Evolutionary conservation across 768 basidiomycete species (phyloP), one percentile per base, ranked within the genome.

Genomic region (Pulveroboletus ravenelii): DNA sequence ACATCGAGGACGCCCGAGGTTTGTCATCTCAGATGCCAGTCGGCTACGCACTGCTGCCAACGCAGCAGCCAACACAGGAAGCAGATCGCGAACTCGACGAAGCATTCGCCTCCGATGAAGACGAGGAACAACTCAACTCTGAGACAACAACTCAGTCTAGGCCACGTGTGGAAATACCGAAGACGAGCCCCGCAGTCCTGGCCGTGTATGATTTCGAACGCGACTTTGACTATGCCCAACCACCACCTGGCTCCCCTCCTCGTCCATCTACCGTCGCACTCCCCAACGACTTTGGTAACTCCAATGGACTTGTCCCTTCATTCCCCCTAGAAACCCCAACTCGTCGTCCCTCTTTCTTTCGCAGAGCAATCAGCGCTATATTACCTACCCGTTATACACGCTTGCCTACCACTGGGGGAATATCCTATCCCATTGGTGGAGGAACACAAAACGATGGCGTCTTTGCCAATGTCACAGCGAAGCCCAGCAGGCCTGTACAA

Each of bases 381-480:
- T 66, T 88, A 8, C 87, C 89, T 3, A 79, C 79, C 12, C 81
- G 84, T 53, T 89, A 89, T 60, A 67, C 75, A 31, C 74, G 70
- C 3, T 68, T 81, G 32, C 76, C 81, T 2, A 75, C 75, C 17
- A 63, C 70, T 9, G 70, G 70, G 0, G 65, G 67, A 6, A 53
- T 62, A 41, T 57, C 72, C 9, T 60, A 54, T 53, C 66, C 54
- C 41, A 64, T 72, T n/a, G 89, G 89, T 30, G 84, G 84, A 7
- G 89, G 88, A 1, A 74, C 72, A 15, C 81, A 91, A 29, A 93
- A 94, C 61, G 93, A 96, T 59, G 96, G 96, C 3, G 94, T 98
- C 9, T 99, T 97, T 63, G 84, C 88, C 29, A 99, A 98, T 62
- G 82, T 99, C 34, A 84, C 81, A 57, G 95, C 95, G 1, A 96